These are phyloP conservation scores for Xylaria sp. DNA, from an alignment of 2,329 filamentous ascomycete genomes.

Conservation along the genomic window DNA sequence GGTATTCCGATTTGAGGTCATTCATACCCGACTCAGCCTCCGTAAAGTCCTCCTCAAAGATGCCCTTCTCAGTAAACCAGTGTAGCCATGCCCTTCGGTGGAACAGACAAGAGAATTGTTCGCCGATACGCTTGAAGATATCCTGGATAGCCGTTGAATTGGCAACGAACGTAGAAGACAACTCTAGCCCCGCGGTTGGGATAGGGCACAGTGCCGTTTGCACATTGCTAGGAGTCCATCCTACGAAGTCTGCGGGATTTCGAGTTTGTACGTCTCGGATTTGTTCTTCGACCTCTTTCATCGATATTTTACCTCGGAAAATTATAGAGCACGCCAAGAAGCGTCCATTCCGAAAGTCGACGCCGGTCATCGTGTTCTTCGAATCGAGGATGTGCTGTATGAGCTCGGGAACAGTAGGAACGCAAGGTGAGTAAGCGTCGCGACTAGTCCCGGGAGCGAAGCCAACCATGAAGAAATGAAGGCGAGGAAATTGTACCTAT, in stretches of 20 bases:
- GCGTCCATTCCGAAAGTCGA: conserved; percentile 99
- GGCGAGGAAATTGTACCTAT: conserved; percentile 99
- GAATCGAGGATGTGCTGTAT: conserved; percentile 99
- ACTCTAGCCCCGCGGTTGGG: conserved; percentile 95
- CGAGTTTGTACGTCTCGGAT: conserved; percentile 99
- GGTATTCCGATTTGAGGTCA: conserved; percentile 98
- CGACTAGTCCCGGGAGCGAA: conserved; percentile 98
- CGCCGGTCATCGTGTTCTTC: conserved; percentile 99
- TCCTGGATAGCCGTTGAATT: conserved; percentile 99
- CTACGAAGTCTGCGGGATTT: conserved; percentile 99
- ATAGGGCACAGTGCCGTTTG: conserved; percentile 99
- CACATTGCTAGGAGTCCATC: conserved; percentile 99
- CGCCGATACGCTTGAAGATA: conserved; percentile 99
- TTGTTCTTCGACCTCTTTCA: conserved; percentile 99
- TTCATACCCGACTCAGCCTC: conserved; percentile 99
- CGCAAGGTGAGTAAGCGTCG: conserved; percentile 93
- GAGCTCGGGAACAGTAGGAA: conserved; percentile 95
- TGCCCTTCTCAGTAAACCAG: conserved; percentile 99
- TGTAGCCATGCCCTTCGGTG: conserved; percentile 99
- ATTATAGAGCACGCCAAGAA: conserved; percentile 99
- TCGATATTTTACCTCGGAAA: conserved; percentile 99
- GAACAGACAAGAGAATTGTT: conserved; percentile 99
- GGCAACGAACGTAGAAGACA: conserved; percentile 98
- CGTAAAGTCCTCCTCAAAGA: conserved; percentile 99
- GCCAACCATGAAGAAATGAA: conserved; percentile 99